Evolutionary conservation across 345 rosid species (phyloP), one percentile per base, ranked within the genome.

Genomic region (Brassica rapa): DNA sequence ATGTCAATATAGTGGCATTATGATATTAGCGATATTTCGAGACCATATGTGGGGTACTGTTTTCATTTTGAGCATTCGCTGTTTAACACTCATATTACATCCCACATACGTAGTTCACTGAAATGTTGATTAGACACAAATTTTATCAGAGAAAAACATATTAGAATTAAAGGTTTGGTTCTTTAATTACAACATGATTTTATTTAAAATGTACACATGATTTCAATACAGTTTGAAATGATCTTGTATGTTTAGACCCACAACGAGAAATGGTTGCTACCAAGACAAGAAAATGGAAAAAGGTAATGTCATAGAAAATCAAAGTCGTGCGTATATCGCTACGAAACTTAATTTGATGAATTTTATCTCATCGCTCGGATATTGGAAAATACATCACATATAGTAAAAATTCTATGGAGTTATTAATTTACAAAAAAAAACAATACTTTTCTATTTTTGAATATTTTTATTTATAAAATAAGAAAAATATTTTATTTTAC

Each of bases 41-140:
- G 23, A 19, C 11, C 9, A 37, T 41, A 41, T 55, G 78, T 74
- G 56, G 71, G 77, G 64, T 74, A 74, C 19, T 6, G 10, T 57
- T 14, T 59, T 59, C 29, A 60, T 39, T 41, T 3, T 62, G 62
- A n/a, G 77, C 60, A 46, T 63, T 62, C 62, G 21, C 30, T 46
- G 41, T 46, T 62, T 61, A 25, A 16, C 29, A 72, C 39, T 73
- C 77, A 64, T 64, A 30, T 53, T 65, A 55, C 65, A 66, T 74
- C 71, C 35, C 1, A 33, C 37, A 33, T 65, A 53, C 65, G 55
- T 74, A 30, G 5, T 19, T 43, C 8, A 46, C 8, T 16, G 41
- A 72, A 72, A 10, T 39, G 27, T 24, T n/a, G 27, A 62, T 72
- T 41, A 25, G 8, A 37, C 14, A 62, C 32, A 62, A 1, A 1